A percentile compares a stretch with the other conserved stretches of the same genome.
Conservation (phyloP, 768 basidiomycete species). For the Postia placenta region DNA sequence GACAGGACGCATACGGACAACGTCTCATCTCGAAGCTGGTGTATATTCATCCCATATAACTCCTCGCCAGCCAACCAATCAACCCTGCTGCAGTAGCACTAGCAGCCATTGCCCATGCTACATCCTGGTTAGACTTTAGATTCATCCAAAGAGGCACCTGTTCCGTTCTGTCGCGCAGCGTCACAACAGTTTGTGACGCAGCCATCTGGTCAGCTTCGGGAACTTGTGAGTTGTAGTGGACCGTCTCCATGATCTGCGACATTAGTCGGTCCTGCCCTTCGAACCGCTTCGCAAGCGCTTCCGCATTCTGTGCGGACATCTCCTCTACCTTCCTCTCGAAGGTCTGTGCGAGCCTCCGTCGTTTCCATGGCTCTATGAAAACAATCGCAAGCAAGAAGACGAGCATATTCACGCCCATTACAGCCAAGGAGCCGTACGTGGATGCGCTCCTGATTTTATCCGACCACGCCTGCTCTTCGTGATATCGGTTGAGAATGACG, state of each 20-base stretch:
- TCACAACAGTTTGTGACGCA: slow-evolving; percentile 12
- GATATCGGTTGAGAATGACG: slow-evolving; percentile 85
- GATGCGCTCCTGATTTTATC: slow-evolving; percentile 96
- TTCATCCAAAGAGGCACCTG: slow-evolving; percentile 8
- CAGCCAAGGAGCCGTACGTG: slow-evolving; percentile 87
- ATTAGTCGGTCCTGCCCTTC: slow-evolving; percentile 38
- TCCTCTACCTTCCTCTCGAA: slow-evolving; percentile 78
- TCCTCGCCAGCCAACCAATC: slow-evolving; percentile 23
- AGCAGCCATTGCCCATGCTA: slow-evolving; percentile 17
- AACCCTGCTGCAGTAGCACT: slow-evolving; percentile 18
- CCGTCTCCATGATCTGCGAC: slow-evolving; percentile 21
- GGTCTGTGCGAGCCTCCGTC: slow-evolving; percentile 76
- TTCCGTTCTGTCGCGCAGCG: not conserved
- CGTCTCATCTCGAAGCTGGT: not conserved
- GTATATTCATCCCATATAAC: slow-evolving; percentile 20
- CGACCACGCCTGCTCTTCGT: slow-evolving; percentile 99
- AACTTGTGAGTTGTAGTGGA: slow-evolving; percentile 10
- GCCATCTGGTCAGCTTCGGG: slow-evolving; percentile 4
- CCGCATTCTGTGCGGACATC: slow-evolving; percentile 31
- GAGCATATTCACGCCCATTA: slow-evolving; percentile 79
- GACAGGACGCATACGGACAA: too few species aligned
- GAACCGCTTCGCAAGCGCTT: slow-evolving; percentile 42
- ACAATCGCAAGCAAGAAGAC: slow-evolving; percentile 89
- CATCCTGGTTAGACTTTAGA: slow-evolving; percentile 14
- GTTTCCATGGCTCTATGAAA: slow-evolving; percentile 95